These are phyloP conservation scores for Vachellia collinsii DNA, from an alignment of 306 rosid genomes.

Conservation along the genomic window DNA sequence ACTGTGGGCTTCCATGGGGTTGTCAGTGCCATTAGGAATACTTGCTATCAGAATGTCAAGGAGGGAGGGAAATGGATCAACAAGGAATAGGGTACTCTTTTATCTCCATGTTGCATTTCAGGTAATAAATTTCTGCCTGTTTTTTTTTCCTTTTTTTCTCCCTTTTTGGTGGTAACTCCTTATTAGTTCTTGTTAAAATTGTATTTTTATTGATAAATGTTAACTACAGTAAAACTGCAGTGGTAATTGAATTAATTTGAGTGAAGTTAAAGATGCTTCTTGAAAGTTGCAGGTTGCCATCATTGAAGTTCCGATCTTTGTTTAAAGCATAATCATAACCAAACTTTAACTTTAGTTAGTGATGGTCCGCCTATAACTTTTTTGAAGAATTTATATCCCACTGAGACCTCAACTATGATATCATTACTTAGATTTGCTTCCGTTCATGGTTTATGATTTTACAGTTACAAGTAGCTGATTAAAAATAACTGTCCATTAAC, in stretches of 20 bases:
- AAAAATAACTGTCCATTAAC: neutral
- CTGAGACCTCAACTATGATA: conserved; percentile 35
- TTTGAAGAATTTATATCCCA: conserved; percentile 12
- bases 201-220: neutral
- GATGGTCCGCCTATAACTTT: conserved; percentile 48
- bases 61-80: conserved; percentile 59
- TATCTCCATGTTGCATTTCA: conserved; percentile 81
- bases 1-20: conserved; percentile 81
- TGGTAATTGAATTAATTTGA: conserved; percentile 13
- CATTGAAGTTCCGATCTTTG: conserved; percentile 47
- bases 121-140: conserved; percentile 51
- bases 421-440: neutral
- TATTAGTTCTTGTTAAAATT: conserved; percentile 17
- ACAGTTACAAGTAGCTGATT: neutral
- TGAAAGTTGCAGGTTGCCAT: conserved; percentile 43
- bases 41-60: conserved; percentile 66
- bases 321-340: conserved; percentile 48
- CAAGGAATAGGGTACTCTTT: conserved; percentile 61
- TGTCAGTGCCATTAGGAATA: conserved; percentile 84
- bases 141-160: neutral
- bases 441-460: conserved; percentile 2
- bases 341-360: conserved; percentile 63
- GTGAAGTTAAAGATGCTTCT: conserved; percentile 32
- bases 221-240: neutral
- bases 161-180: neutral